A percentile compares a stretch with the other conserved stretches of the same genome.
phyloP scores from a whole-genome alignment of 2,329 filamentous ascomycete species.

The Fusarium sp. region DNA sequence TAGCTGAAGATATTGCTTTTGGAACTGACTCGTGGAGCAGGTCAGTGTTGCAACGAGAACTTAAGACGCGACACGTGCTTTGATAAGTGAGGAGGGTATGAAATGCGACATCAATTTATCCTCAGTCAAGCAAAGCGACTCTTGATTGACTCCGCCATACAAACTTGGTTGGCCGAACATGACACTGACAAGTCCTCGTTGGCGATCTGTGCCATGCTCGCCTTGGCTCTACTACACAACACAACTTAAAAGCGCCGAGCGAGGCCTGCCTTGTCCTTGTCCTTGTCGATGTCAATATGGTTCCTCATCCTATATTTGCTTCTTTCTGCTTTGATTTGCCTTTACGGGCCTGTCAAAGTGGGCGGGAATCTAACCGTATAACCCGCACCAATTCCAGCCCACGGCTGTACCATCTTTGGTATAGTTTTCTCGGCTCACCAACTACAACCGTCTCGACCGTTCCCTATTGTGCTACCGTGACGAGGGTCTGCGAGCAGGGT shows the following conservation, averaged over 20 bases:
- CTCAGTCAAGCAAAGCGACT: not conserved
- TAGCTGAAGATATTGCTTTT: not conserved
- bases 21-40: not conserved
- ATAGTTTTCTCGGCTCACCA: constrained; percentile 33
- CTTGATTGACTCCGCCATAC: not conserved
- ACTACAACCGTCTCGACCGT: constrained; percentile 27
- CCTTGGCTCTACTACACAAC: not conserved
- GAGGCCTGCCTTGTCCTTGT: constrained; percentile 5
- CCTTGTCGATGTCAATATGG: not conserved
- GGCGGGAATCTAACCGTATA: constrained; percentile 41
- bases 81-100: not conserved
- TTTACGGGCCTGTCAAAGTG: constrained; percentile 30
- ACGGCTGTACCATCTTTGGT: constrained; percentile 30
- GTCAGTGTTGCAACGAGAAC: not conserved
- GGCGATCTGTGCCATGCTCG: constrained; percentile 15
- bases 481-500: constrained; percentile 25
- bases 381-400: constrained; percentile 25
- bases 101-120: not conserved
- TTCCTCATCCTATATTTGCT: not conserved
- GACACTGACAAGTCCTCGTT: not conserved
- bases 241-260: not conserved
- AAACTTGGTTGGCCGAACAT: not conserved
- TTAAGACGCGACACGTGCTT: not conserved
- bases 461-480: constrained; percentile 22
- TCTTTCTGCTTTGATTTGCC: not conserved